phyloP scores from a whole-genome alignment of 441 rosid genomes.

The Capsella rubella region DNA sequence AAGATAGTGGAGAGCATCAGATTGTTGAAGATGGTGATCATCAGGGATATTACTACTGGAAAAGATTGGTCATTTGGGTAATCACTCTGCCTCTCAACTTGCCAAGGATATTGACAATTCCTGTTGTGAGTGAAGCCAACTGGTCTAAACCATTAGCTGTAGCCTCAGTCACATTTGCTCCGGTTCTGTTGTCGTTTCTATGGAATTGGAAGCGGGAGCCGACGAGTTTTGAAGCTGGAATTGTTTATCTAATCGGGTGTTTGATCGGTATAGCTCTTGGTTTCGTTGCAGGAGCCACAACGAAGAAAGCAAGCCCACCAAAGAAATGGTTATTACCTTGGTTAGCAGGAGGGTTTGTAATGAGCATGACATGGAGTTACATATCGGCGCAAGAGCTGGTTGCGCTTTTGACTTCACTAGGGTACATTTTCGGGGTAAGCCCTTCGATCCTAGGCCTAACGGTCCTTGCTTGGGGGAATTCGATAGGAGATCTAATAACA shows the following conservation, averaged over 20 bases:
- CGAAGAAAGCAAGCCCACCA: slow-evolving; percentile 67
- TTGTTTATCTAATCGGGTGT: slow-evolving; percentile 56
- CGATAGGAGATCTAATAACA: slow-evolving; percentile 85
- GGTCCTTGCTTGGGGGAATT: slow-evolving; percentile 94
- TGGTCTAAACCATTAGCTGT: slow-evolving; percentile 89
- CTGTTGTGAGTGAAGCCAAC: slow-evolving; percentile 63
- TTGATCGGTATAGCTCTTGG: slow-evolving; percentile 68
- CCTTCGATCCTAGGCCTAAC: slow-evolving; percentile 89
- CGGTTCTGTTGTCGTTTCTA: slow-evolving; percentile 66
- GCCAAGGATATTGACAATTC: slow-evolving; percentile 86
- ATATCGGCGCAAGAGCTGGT: slow-evolving; percentile 81
- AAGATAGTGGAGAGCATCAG: slow-evolving; percentile 14
- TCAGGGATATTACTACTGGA: slow-evolving; percentile 9
- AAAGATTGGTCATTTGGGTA: slow-evolving; percentile 46
- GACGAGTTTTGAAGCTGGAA: slow-evolving; percentile 36
- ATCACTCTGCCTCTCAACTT: slow-evolving; percentile 76
- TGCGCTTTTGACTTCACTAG: slow-evolving; percentile 69
- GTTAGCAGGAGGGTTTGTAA: slow-evolving; percentile 78
- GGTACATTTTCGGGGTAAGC: slow-evolving; percentile 70
- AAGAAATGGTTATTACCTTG: slow-evolving; percentile 64
- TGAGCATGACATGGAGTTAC: slow-evolving; percentile 92
- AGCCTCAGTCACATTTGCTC: slow-evolving; percentile 68
- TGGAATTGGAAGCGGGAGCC: slow-evolving; percentile 58
- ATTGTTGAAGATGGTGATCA: slow-evolving; percentile 13
- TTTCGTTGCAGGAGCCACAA: slow-evolving; percentile 61